These are phyloP conservation scores for Lactifluus hygrophoroides DNA, from an alignment of 768 basidiomycete species.

Conservation along the genomic window DNA sequence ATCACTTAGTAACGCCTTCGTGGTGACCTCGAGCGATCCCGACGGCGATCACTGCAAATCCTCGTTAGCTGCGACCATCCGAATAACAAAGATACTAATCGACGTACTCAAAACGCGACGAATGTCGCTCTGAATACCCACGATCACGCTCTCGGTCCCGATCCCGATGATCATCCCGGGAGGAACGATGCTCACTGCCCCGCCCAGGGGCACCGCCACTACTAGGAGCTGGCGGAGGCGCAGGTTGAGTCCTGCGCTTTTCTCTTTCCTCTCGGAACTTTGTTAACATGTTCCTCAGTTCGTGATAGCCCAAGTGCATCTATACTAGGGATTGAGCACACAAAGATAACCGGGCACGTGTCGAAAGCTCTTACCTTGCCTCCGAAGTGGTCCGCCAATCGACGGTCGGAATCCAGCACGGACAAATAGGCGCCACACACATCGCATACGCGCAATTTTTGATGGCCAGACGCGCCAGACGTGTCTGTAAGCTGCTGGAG, in stretches of 20 bases:
- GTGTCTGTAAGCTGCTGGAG: slow-evolving; percentile 95
- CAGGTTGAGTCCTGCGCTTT: slow-evolving; percentile 55
- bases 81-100: background rate
- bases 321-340: slow-evolving; percentile 27
- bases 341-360: background rate
- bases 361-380: slow-evolving; percentile 67
- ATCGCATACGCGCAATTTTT: slow-evolving; percentile 99
- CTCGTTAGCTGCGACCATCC: background rate
- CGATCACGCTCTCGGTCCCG: slow-evolving; percentile 65
- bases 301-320: slow-evolving; percentile 99
- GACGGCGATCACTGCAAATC: slow-evolving; percentile 14
- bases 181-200: slow-evolving; percentile 40
- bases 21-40: slow-evolving; percentile 21
- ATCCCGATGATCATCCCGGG: slow-evolving; percentile 58
- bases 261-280: slow-evolving; percentile 90
- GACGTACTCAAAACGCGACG: slow-evolving; percentile 20
- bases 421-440: slow-evolving; percentile 99
- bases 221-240: slow-evolving; percentile 28
- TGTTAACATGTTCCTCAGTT: slow-evolving; percentile 86
- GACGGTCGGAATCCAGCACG: slow-evolving; percentile 95
- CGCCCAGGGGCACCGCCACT: slow-evolving; percentile 32
- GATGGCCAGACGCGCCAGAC: slow-evolving; percentile 98
- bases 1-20: slow-evolving; percentile 18
- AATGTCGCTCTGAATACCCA: slow-evolving; percentile 48
- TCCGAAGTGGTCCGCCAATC: slow-evolving; percentile 98